A percentile compares a stretch with the other conserved stretches of the same genome.
These are phyloP conservation scores for Haplosporangium gracile DNA, from an alignment of 192 early-diverging fungal species.

Conservation along the genomic window DNA sequence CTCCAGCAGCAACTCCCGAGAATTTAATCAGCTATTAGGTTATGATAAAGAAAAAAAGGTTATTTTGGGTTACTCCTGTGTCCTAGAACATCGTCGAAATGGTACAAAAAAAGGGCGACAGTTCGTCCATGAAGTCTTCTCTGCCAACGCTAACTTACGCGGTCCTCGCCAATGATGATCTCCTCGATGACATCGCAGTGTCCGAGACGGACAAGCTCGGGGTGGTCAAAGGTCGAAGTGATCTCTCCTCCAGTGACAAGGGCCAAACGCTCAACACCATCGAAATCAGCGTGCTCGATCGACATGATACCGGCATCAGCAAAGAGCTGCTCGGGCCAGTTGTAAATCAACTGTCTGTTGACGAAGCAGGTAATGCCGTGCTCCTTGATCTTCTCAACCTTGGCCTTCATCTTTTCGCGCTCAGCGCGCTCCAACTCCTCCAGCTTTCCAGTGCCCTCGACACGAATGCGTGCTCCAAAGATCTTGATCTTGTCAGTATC, in stretches of 20 bases:
- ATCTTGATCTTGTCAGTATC: slow-evolving; percentile 99
- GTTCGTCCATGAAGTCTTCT: neutral
- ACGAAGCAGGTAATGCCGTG: slow-evolving; percentile 99
- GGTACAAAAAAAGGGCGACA: neutral
- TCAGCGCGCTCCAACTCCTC: slow-evolving; percentile 98
- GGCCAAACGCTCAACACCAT: slow-evolving; percentile 95
- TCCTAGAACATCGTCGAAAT: neutral
- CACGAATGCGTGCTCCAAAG: slow-evolving; percentile 95
- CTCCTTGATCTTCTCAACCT: slow-evolving; percentile 96
- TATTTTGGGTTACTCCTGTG: neutral
- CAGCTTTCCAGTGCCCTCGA: slow-evolving; percentile 95
- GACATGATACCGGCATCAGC: slow-evolving; percentile 94
- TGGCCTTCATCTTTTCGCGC: slow-evolving; percentile 96
- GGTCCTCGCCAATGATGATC: slow-evolving; percentile 97
- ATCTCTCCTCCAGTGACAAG: slow-evolving; percentile 98
- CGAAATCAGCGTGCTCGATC: slow-evolving; percentile 99
- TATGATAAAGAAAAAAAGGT: neutral
- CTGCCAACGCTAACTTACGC: slow-evolving; percentile 31
- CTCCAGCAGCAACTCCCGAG: slow-evolving; percentile 91
- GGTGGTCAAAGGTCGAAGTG: slow-evolving; percentile 97
- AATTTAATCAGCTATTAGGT: slow-evolving; percentile 88
- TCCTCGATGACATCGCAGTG: slow-evolving; percentile 97
- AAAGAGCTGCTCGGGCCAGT: slow-evolving; percentile 99
- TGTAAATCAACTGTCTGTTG: slow-evolving; percentile 99
- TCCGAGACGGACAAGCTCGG: slow-evolving; percentile 93